Evolutionary conservation across 2,329 filamentous ascomycete genomes (phyloP), one percentile per base, ranked within the genome.

Genomic region (Bipolaris zeicola): DNA sequence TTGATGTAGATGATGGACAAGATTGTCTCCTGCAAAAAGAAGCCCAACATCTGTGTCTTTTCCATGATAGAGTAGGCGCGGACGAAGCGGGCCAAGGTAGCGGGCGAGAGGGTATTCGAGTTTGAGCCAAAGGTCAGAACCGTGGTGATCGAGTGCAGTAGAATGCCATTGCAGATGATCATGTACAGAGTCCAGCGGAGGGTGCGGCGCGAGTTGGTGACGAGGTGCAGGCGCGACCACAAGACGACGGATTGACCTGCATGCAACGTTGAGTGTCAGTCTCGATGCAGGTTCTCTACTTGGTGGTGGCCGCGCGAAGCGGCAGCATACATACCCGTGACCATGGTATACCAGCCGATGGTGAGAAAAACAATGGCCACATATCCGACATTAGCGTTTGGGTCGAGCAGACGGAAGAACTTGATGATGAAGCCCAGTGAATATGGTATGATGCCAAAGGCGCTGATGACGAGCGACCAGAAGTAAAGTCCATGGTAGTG

Each of bases 221-320:
- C 79, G 1, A 89, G 77, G 65, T 88, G 85, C 0, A 89, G 78
- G 6, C 86, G 80, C 0, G 85, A 88, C 76, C 85, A 89, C 1
- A 89, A 76, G 1, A 89, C 86, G 11, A 87, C 64, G 0, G 82
- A 82, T 67, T 87, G 84, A 0, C 86, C 86, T 1, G 44, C 60
- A 18, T 62, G 50, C 38, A 38, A 20, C 33, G 6, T 18, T 11
- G 20, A 22, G 36, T 1, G 11, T 47, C 13, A 42, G n/a, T 16
- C 3, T 13, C 36, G 7, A 31, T 14, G n/a, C 18, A 44, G n/a
- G 8, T 16, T 3, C 1, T 33, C 5, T 33, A 20, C 22, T 14
- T 22, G 5, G 4, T 8, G 10, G 6, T 7, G n/a, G 13, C 2
- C 18, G 22, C 11, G 10, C 11, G 16, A 6, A 46, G 16, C 28